Evolutionary conservation across 2,329 filamentous ascomycete genomes (phyloP).

Genomic region (Coniosporium tulheliwenetii): DNA sequence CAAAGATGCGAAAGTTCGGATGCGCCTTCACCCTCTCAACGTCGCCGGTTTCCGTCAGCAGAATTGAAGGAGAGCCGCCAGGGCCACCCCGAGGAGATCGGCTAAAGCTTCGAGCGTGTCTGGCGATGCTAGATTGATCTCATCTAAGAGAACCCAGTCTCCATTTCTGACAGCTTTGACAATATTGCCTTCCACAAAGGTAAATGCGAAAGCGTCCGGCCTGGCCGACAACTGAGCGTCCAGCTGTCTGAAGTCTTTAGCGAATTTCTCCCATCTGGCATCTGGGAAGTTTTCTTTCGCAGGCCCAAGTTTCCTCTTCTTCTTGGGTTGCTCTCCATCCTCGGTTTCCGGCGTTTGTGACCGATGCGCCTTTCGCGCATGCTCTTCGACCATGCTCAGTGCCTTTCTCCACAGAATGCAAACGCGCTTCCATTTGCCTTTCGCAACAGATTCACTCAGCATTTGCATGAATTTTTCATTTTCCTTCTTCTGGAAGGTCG

Average conservation of each 20-base stretch:
- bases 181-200: conserved; percentile 90
- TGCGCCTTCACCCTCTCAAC: conserved; percentile 83
- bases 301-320: conserved; percentile 50
- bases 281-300: conserved; percentile 34
- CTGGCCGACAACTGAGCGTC: conserved; percentile 63
- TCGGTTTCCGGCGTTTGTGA: conserved; percentile 18
- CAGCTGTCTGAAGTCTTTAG: conserved; percentile 58
- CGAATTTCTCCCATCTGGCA: conserved; percentile 69
- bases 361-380: conserved; percentile 13
- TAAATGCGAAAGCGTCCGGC: conserved; percentile 71
- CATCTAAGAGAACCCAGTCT: conserved; percentile 92
- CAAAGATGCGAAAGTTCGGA: conserved; percentile 88
- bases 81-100: conserved; percentile 66
- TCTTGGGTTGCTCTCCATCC: conserved; percentile 47
- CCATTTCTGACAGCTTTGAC: conserved; percentile 92
- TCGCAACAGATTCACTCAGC: conserved; percentile 63
- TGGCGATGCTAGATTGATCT: conserved; percentile 90
- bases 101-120: conserved; percentile 91
- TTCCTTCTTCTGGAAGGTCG: conserved; percentile 75
- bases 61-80: conserved; percentile 59
- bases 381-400: conserved; percentile 62
- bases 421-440: conserved; percentile 74
- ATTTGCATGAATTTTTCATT: conserved; percentile 78
- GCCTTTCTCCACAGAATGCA: conserved; percentile 81
- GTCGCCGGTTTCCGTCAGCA: conserved; percentile 86